Base-by-base conservation (phyloP, 176 grass and related monocot species). In the Ensete ventricosum region DNA sequence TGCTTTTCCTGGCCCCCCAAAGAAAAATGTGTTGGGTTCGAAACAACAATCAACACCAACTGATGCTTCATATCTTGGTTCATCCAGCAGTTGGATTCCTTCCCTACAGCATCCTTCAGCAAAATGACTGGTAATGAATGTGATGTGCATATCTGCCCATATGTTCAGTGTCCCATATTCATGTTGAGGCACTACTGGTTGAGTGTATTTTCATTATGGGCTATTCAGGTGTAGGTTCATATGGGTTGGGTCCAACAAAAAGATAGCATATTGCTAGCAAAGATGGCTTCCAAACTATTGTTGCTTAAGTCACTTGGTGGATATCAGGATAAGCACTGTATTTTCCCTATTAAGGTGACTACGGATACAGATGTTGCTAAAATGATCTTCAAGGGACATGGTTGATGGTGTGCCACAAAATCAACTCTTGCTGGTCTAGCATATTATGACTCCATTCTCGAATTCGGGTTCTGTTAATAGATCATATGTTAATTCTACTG, bases 91-190 rank as follows among this genome's bases (percentile, higher is more conserved):
- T 25, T 85, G 86, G 84, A 51, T 79, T 81, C 78, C 84, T 73
- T 87, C 88, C 77, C 87, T 89, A 48, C 78, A 87, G 24, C 88
- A 85, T 81, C 74, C 85, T 19, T 84, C 85, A 69, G 71, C 82
- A 27, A 98, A 91, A 69, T 98, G 64, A 89, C 72, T 43, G 60
- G 81, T 85, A 92, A 86, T 67, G 64, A 92, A 86, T 67, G 64
- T 83, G 67, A 14, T 51, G 54, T 51, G 43, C n/a, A 10, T 49
- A 21, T 21, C 16, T 21, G 9, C 48, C 19, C 57, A 12, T 6
- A 13, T 25, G 13, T 74, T 54, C 53, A 27, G 72, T 34, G 21
- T 74, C 53, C 72, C 23, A 13, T 20, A 21, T 8, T 55, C 8
- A 54, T 55, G 52, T 17, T 52, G 17, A 16, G 53, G 72, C 14